Evolutionary conservation across 495 filamentous ascomycete genomes (phyloP).

Genomic region (Coniosporium apollinis): DNA sequence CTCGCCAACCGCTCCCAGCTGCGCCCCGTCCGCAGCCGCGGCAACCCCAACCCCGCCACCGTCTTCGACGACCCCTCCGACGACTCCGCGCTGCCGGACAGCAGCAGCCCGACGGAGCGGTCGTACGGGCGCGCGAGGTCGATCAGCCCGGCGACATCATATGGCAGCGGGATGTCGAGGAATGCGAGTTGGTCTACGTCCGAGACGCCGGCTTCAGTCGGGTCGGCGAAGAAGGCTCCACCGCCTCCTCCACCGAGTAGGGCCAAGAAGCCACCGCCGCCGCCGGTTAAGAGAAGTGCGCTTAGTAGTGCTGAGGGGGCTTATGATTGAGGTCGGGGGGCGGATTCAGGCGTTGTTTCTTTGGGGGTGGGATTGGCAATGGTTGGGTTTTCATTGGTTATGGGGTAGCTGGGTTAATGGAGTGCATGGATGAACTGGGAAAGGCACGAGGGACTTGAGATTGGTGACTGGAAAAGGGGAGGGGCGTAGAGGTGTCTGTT

Average conservation of each 20-base stretch:
- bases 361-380: too few species aligned
- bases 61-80: conserved; percentile 50
- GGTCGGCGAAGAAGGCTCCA: conserved; percentile 47
- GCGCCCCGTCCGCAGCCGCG: conserved; percentile 24
- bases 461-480: too few species aligned
- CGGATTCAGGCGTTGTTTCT: too few species aligned
- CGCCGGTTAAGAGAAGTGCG: conserved; percentile 22
- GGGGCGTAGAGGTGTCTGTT: too few species aligned
- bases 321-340: neutral
- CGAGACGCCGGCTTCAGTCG: conserved; percentile 19
- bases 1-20: conserved; percentile 28
- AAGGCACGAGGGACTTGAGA: too few species aligned
- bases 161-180: conserved; percentile 40
- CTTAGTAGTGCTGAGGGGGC: conserved; percentile 14
- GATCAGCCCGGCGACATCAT: conserved; percentile 45
- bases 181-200: conserved; percentile 34
- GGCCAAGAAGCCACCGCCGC: conserved; percentile 56
- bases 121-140: conserved; percentile 36
- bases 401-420: too few species aligned
- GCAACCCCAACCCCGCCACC: conserved; percentile 27
- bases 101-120: conserved; percentile 41
- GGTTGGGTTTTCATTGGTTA: too few species aligned
- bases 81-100: conserved; percentile 36
- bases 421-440: too few species aligned
- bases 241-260: conserved; percentile 72